Conservation (phyloP, 2,329 filamentous ascomycete species). For the Epichloe sp. region DNA sequence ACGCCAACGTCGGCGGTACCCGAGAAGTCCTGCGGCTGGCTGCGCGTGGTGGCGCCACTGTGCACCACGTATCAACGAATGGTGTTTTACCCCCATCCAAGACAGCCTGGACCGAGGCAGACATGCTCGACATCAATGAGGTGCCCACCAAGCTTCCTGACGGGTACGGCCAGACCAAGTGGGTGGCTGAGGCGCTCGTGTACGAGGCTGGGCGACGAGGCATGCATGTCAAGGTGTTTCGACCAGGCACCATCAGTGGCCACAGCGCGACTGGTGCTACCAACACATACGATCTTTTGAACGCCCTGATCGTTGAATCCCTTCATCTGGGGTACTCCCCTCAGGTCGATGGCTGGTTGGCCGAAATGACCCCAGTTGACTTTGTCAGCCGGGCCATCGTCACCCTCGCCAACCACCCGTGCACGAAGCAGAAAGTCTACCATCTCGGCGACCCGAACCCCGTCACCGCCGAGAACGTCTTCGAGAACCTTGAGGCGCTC, state of each 20-base stretch:
- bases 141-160: constrained; percentile 57
- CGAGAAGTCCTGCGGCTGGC: constrained; percentile 62
- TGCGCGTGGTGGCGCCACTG: constrained; percentile 50
- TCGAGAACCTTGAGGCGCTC: constrained; percentile 48
- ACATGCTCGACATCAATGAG: constrained; percentile 52
- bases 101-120: constrained; percentile 58
- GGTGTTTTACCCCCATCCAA: constrained; percentile 61
- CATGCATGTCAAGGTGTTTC: constrained; percentile 57
- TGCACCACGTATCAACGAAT: constrained; percentile 71
- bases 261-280: constrained; percentile 63
- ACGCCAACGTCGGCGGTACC: constrained; percentile 68
- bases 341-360: constrained; percentile 59
- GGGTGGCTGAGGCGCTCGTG: constrained; percentile 67
- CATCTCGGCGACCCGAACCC: constrained; percentile 64
- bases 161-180: constrained; percentile 70
- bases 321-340: constrained; percentile 58
- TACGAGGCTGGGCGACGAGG: constrained; percentile 55
- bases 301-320: constrained; percentile 64
- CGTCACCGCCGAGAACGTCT: constrained; percentile 51
- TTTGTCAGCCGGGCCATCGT: constrained; percentile 66
- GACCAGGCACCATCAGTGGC: constrained; percentile 65
- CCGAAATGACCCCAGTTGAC: constrained; percentile 77
- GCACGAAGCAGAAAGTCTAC: constrained; percentile 52
- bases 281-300: constrained; percentile 67
- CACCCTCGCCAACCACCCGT: constrained; percentile 51